Evolutionary conservation across 768 basidiomycete genomes (phyloP).

Genomic region (Xanthoconium purpureum): DNA sequence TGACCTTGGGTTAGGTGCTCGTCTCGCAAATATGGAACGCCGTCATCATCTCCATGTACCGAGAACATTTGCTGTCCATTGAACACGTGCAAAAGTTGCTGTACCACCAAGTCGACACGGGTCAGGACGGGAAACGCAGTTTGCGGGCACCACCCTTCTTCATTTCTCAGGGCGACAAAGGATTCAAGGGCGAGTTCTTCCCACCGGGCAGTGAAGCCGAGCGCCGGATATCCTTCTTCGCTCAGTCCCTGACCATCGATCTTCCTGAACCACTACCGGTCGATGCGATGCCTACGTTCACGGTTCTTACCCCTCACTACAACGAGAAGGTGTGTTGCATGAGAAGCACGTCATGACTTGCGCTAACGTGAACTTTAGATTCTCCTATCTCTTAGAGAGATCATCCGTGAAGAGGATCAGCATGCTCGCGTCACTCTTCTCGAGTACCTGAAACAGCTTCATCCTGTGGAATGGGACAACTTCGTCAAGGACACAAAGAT

Average conservation of each 20-base stretch:
- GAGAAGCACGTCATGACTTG: background rate
- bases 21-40: constrained; percentile 99
- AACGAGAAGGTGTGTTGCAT: constrained; percentile 77
- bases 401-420: constrained; percentile 98
- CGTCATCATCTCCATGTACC: constrained; percentile 99
- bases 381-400: constrained; percentile 91
- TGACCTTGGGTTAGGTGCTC: constrained; percentile 58
- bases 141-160: constrained; percentile 97
- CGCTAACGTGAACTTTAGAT: constrained; percentile 50
- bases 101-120: constrained; percentile 92
- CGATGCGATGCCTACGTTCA: constrained; percentile 99
- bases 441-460: constrained; percentile 97
- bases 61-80: constrained; percentile 97
- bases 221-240: constrained; percentile 97
- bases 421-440: constrained; percentile 95
- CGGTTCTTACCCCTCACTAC: constrained; percentile 96
- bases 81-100: constrained; percentile 98
- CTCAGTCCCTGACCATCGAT: constrained; percentile 93
- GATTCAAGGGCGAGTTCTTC: constrained; percentile 87
- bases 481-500: constrained; percentile 99
- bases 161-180: constrained; percentile 90
- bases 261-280: constrained; percentile 93
- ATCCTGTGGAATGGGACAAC: constrained; percentile 98
- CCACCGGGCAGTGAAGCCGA: constrained; percentile 93
- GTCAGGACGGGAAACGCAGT: constrained; percentile 81